Conservation (phyloP, 2,329 filamentous ascomycete genomes). For the Cytospora piceae region DNA sequence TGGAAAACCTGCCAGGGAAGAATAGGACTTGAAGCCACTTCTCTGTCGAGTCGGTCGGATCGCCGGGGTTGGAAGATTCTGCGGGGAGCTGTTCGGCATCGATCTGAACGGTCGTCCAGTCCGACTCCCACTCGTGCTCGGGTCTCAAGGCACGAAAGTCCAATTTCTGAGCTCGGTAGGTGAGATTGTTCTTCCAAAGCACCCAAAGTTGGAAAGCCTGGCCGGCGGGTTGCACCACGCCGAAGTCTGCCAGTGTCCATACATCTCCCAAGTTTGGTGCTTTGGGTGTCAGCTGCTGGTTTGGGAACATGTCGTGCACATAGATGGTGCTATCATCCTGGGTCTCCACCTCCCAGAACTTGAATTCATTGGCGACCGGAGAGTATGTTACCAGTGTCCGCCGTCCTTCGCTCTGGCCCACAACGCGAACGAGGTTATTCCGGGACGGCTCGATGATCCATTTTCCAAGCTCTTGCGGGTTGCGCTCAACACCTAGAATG, state of each 20-base stretch:
- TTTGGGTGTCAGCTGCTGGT: slow-evolving; percentile 65
- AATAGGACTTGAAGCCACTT: slow-evolving; percentile 87
- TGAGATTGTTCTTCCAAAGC: slow-evolving; percentile 83
- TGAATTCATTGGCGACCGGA: slow-evolving; percentile 87
- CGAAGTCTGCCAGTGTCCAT: slow-evolving; percentile 81
- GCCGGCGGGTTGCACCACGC: slow-evolving; percentile 59
- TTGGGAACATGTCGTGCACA: slow-evolving; percentile 73
- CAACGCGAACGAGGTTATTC: slow-evolving; percentile 73
- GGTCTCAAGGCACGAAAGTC: slow-evolving; percentile 55
- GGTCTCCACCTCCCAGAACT: slow-evolving; percentile 80
- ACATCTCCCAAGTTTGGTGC: slow-evolving; percentile 73
- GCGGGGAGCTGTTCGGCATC: slow-evolving; percentile 60
- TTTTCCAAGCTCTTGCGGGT: slow-evolving; percentile 70
- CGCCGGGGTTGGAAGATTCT: slow-evolving; percentile 63
- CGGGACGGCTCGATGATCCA: slow-evolving; percentile 81
- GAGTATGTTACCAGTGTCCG: slow-evolving; percentile 79
- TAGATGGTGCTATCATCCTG: slow-evolving; percentile 66
- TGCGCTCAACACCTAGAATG: slow-evolving; percentile 69
- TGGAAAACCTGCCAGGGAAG: slow-evolving; percentile 80
- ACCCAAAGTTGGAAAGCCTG: slow-evolving; percentile 69
- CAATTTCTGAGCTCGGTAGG: slow-evolving; percentile 74
- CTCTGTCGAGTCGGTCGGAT: slow-evolving; percentile 73
- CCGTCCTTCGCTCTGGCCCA: slow-evolving; percentile 59
- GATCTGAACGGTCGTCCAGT: slow-evolving; percentile 72
- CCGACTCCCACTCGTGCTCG: slow-evolving; percentile 63